Conservation (phyloP, 2,329 filamentous ascomycete species). For the Sarocladium strictum region DNA sequence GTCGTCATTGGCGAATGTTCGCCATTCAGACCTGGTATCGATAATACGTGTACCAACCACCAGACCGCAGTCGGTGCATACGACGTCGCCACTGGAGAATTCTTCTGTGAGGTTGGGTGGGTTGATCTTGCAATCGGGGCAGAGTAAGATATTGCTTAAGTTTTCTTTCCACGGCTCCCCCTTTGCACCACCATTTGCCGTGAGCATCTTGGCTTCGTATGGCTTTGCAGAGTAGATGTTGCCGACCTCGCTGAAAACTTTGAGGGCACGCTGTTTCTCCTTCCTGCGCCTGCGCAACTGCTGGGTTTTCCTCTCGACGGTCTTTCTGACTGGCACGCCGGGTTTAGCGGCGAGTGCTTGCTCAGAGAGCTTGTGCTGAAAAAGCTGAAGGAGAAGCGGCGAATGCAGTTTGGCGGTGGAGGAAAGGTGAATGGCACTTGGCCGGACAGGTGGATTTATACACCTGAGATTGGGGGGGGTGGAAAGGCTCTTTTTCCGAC, state of each 20-base stretch:
- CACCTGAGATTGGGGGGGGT: neutral
- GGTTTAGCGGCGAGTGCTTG: neutral
- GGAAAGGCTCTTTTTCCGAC: neutral
- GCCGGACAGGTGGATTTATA: neutral
- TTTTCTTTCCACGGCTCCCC: conserved; percentile 64
- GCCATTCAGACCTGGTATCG: conserved; percentile 96
- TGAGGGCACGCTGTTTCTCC: conserved; percentile 29
- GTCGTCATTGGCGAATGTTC: conserved; percentile 97
- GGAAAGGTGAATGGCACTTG: conserved; percentile 2
- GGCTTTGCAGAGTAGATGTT: conserved; percentile 38
- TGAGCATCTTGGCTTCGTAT: conserved; percentile 41
- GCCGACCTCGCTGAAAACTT: conserved; percentile 32
- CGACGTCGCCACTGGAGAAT: conserved; percentile 85
- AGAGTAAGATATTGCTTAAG: conserved; percentile 78
- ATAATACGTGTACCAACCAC: conserved; percentile 89
- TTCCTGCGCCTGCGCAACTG: conserved; percentile 27
- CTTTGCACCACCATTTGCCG: conserved; percentile 27
- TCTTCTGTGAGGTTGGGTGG: conserved; percentile 94
- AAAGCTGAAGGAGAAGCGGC: conserved; percentile 59
- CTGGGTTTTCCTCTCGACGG: conserved; percentile 26
- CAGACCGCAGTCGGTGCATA: conserved; percentile 86
- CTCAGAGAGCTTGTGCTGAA: conserved; percentile 34
- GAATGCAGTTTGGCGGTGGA: conserved; percentile 61
- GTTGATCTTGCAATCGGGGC: conserved; percentile 82
- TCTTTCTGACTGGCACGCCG: conserved; percentile 13